A percentile compares a stretch with the other conserved stretches of the same genome.
phyloP scores from a whole-genome alignment of 192 early-diverging fungal species.

The Backusella australiensis region DNA sequence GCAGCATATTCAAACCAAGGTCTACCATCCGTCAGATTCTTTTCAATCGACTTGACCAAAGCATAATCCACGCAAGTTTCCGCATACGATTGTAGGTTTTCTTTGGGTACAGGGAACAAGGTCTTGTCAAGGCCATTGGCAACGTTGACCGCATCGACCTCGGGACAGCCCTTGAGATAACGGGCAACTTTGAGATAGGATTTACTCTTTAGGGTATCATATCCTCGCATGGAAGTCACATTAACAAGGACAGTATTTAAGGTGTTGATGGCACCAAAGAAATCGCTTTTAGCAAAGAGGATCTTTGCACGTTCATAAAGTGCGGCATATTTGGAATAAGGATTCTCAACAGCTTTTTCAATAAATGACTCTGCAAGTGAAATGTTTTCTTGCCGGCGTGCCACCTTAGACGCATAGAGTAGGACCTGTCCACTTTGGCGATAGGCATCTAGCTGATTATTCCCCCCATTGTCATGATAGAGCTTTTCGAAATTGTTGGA shows the following conservation, averaged over 20 bases:
- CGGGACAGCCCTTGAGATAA: constrained; percentile 8
- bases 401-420: constrained; percentile 11
- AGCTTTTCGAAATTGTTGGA: constrained; percentile 11
- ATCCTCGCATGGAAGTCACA: not conserved
- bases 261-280: not conserved
- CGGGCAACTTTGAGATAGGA: constrained; percentile 17
- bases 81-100: not conserved
- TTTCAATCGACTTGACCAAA: constrained; percentile 11
- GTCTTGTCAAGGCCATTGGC: not conserved
- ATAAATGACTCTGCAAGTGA: not conserved
- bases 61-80: constrained; percentile 14
- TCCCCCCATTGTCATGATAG: not conserved
- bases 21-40: not conserved
- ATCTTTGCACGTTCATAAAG: constrained; percentile 17
- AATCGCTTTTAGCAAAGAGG: constrained; percentile 8
- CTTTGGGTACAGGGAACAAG: not conserved
- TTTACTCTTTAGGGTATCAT: constrained; percentile 6
- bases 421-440: not conserved
- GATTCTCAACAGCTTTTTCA: not conserved
- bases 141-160: not conserved
- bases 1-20: constrained; percentile 62
- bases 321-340: not conserved
- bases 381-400: constrained; percentile 16
- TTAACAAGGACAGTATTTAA: not conserved
- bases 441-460: not conserved